Base-by-base conservation (phyloP, 495 filamentous ascomycete species). In the Lophium mytilinum region DNA sequence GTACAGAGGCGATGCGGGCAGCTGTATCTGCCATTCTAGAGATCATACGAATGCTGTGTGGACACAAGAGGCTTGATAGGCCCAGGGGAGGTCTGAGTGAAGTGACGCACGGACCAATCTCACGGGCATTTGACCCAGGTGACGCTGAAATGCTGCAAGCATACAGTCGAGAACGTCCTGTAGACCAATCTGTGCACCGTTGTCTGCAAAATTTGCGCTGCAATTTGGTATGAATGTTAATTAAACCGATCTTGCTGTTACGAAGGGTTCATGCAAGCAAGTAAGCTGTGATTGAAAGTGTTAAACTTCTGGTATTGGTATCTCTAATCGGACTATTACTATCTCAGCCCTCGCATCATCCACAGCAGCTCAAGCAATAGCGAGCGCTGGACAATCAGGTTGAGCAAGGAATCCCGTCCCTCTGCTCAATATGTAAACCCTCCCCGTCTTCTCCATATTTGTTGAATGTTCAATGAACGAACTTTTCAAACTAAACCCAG, bases 1-100 rank as follows among this genome's bases (percentile, higher is more conserved):
- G 45, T 5, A 64, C 4, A 34, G 21, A 40, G 8, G 67, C 33
- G 42, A 69, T 24, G 17, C 65, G 62, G 10, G 51, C 48, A 8
- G 63, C 34, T 36, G 60, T 58, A 33, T 54, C 52, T 34, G 36
- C 52, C 34, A 40, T 37, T 33, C 4, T 17, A 17, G 45, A 19
- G 45, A 48, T 42, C 24, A 30, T 30, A 30, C n/a, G 24, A 30
- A 30, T 3, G 24, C 24, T 30, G 3, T 30, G 24, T 30, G 24
- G 6, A 30, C 2, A 6, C 24, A 30, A 3, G 24, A 3, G 6
- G 24, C 24, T 6, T 3, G 6, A 30, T 3, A 30, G 24, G 24
- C 24, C 24, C 24, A 30, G 24, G 6, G 2, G 24, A 30, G 24
- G 24, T 30, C 3, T 41, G 12, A 41, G 17, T 41, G 8, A 41